Evolutionary conservation across 768 basidiomycete species (phyloP).

Genomic region (Stropharia rugosoannulata): DNA sequence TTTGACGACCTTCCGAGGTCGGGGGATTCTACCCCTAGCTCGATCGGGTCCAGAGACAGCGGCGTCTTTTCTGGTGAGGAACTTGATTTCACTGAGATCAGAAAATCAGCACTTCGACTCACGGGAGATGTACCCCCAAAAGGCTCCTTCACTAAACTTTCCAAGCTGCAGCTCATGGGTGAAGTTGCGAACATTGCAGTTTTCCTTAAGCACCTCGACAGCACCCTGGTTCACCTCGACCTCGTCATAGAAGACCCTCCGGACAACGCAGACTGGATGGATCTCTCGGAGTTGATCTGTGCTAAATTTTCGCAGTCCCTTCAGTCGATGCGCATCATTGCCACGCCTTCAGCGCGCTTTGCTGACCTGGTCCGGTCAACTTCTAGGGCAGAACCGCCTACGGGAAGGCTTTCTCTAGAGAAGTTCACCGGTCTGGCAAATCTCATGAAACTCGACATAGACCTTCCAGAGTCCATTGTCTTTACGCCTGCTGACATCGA

Average conservation of each 20-base stretch:
- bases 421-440: slow-evolving; percentile 51
- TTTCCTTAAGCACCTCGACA: slow-evolving; percentile 69
- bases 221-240: slow-evolving; percentile 66
- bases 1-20: slow-evolving; percentile 68
- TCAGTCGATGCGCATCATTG: slow-evolving; percentile 58
- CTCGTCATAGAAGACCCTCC: slow-evolving; percentile 81
- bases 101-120: slow-evolving; percentile 65
- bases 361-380: slow-evolving; percentile 79
- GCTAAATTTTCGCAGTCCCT: slow-evolving; percentile 61
- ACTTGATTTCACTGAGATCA: slow-evolving; percentile 72
- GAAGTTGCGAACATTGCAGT: slow-evolving; percentile 67
- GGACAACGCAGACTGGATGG: slow-evolving; percentile 72
- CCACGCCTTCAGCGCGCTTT: slow-evolving; percentile 75
- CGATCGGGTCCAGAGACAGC: slow-evolving; percentile 67
- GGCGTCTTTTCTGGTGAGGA: slow-evolving; percentile 80
- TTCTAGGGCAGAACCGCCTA: slow-evolving; percentile 59
- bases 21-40: slow-evolving; percentile 70
- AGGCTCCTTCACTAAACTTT: slow-evolving; percentile 57
- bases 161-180: slow-evolving; percentile 66
- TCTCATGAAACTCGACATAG: slow-evolving; percentile 67
- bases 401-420: slow-evolving; percentile 61
- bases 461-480: slow-evolving; percentile 74
- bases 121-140: slow-evolving; percentile 58
- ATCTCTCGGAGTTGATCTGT: slow-evolving; percentile 61
- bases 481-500: slow-evolving; percentile 62